phyloP scores from a whole-genome alignment of 176 grass and related monocot genomes.

The Secale cereale region DNA sequence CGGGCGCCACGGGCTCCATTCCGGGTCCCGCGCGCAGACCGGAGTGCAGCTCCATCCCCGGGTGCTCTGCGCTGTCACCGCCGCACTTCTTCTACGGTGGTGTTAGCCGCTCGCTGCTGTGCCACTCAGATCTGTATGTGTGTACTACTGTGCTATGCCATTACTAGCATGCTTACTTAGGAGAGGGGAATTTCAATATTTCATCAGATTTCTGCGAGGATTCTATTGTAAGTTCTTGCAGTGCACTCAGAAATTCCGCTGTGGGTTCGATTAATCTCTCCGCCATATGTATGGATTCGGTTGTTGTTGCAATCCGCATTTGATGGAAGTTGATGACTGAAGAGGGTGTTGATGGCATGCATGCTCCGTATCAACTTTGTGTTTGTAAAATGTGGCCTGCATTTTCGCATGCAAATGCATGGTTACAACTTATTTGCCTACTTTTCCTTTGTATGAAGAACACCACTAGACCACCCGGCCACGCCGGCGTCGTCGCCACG shows the following conservation, averaged over 20 bases:
- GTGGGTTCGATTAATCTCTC: not conserved
- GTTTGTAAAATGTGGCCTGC: not conserved
- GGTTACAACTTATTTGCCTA: not conserved
- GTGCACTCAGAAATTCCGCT: too few relatives aligned
- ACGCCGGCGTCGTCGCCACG: too few relatives aligned
- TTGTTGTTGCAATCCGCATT: not conserved
- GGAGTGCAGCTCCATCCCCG: not conserved
- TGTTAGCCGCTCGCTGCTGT: not conserved
- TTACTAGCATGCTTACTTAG: not conserved
- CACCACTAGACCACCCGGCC: not conserved
- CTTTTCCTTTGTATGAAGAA: not conserved
- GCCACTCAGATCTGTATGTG: not conserved
- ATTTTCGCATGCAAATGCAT: not conserved
- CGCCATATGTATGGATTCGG: too few relatives aligned
- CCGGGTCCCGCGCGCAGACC: not conserved
- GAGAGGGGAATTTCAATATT: not conserved
- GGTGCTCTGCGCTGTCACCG: not conserved
- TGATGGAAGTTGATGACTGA: not conserved
- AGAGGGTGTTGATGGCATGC: not conserved
- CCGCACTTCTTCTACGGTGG: not conserved
- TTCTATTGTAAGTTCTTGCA: not conserved
- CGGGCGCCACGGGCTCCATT: conserved; percentile 7
- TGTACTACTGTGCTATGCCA: not conserved
- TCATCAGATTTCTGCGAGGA: not conserved
- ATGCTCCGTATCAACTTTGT: not conserved